phyloP scores from a whole-genome alignment of 1,284 basidiomycete genomes.

The Heterobasidion occidentale region DNA sequence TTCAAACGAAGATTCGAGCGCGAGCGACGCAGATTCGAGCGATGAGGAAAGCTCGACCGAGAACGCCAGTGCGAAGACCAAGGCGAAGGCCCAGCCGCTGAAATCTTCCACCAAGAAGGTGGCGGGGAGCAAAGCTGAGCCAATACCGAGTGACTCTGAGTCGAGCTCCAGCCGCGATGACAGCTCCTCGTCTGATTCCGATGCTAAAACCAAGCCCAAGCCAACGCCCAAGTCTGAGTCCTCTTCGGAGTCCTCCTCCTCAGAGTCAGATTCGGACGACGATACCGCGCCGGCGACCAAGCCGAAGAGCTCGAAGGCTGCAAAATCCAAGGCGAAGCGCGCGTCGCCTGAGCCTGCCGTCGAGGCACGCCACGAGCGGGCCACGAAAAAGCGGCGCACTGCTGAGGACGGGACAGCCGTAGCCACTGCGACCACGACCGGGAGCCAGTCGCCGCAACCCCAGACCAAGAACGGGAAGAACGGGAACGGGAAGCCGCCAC shows the following conservation, averaged over 20 bases:
- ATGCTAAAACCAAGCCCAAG: not conserved
- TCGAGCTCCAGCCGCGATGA: not conserved
- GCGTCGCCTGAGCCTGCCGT: not conserved
- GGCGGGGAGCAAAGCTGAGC: conserved; percentile 1
- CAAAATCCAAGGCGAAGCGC: not conserved
- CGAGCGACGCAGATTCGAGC: conserved; percentile 6
- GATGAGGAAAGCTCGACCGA: conserved; percentile 7
- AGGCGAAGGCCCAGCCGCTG: conserved; percentile 4
- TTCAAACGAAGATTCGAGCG: conserved; percentile 8
- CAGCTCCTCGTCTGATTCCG: not conserved
- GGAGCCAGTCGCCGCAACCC: conserved; percentile 4
- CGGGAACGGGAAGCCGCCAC: conserved; percentile 27
- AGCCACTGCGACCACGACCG: conserved; percentile 7
- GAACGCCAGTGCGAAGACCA: conserved; percentile 1
- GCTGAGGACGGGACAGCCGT: conserved; percentile 31
- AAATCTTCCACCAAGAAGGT: conserved; percentile 5
- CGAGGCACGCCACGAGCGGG: conserved; percentile 13
- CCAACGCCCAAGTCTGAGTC: not conserved
- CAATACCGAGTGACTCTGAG: not conserved
- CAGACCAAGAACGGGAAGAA: conserved; percentile 7
- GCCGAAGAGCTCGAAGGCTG: not conserved
- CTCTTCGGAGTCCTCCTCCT: not conserved
- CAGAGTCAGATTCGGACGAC: not conserved
- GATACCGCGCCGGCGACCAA: conserved; percentile 5
- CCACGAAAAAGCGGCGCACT: conserved; percentile 53